phyloP scores from a whole-genome alignment of 148 eudicot genomes.

The Cornus kousa region DNA sequence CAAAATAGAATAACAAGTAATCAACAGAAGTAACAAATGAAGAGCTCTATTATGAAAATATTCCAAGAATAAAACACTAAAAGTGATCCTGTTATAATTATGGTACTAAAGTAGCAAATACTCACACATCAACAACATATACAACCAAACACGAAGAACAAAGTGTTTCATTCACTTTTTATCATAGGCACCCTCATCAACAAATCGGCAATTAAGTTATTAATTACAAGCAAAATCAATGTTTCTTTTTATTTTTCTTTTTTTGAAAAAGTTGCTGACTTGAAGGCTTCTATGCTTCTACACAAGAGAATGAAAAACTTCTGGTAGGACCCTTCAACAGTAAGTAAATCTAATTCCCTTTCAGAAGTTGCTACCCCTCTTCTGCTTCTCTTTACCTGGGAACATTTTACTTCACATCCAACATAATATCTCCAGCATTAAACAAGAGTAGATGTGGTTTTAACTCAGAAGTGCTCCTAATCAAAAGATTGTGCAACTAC shows the following conservation, averaged over 20 bases:
- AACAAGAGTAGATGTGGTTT: too few species aligned
- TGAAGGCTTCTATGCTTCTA: background rate
- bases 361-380: background rate
- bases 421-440: too few species aligned
- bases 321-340: background rate
- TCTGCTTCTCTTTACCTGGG: too few species aligned
- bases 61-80: too few species aligned
- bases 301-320: background rate
- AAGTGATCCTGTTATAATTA: too few species aligned
- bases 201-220: background rate
- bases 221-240: background rate
- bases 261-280: background rate
- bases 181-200: background rate
- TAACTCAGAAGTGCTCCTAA: too few species aligned
- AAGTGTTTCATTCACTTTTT: background rate
- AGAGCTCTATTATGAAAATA: background rate
- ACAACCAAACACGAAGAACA: background rate
- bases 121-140: too few species aligned
- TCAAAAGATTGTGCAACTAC: too few species aligned
- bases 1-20: background rate
- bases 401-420: background rate
- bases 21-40: background rate
- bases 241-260: too few species aligned
- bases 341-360: background rate
- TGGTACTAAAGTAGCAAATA: too few species aligned